Base-by-base conservation (phyloP, 2,329 filamentous ascomycete genomes). In the Didymella arachidicola region DNA sequence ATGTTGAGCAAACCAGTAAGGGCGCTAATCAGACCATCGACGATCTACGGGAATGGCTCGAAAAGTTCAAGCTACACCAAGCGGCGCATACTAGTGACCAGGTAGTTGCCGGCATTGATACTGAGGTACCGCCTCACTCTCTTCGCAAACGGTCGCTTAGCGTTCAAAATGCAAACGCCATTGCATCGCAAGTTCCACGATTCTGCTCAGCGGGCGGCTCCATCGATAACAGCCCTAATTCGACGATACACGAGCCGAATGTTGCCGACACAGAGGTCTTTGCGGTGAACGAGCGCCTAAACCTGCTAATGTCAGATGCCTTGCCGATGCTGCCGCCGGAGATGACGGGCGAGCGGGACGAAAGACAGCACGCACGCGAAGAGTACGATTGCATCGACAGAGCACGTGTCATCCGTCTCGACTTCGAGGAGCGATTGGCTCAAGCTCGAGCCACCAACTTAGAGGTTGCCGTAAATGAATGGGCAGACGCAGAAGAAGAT, bases 71-170 rank as follows among this genome's bases (percentile, higher is more conserved):
- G 14, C 7, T 47, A 3, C 43, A 34, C 25, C 32, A 32, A 48
- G 36, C 26, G 18, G 27, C 18, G 26, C 7, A 16, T 8, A 27
- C 38, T 3, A 10, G 16, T 8, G 7, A 22, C 14, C 2, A 7
- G 10, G 19, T 11, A 1, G 11, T 14, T 14, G 25, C 18, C 11
- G 1, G 5, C 11, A 4, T 34, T 18, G 32, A 45, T n/a, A 34
- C 6, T 27, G 26, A 32, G 22, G 7, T 11, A 10, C 8, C 36
- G 14, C n/a, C 2, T 14, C 26, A n/a, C 22, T 2, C 25, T n/a
- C 7, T n/a, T 29, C 38, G 36, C 16, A 43, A 55, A 39, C 52
- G 27, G 25, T 48, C 52, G 27, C 34, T 48, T 19, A 54, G 26
- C 16, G 22, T 19, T 14, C 29, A 43, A 12, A 6, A 19, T 29